Conservation (phyloP, 768 basidiomycete genomes). For the Macrocybe gigantea region DNA sequence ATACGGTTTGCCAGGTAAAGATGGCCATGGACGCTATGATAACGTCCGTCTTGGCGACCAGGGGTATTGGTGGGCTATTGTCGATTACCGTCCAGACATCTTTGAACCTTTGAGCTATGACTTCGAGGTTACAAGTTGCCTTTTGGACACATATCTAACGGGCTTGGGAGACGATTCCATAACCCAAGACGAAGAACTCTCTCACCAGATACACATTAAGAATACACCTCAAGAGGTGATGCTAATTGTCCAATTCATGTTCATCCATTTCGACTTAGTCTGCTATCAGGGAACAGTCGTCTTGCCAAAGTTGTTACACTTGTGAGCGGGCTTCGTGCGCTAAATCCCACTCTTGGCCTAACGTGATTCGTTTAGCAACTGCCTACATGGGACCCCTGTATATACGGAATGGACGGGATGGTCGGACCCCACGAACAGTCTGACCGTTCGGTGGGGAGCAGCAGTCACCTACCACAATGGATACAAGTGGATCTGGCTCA, state of each 20-base stretch:
- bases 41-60: constrained; percentile 47
- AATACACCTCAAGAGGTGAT: constrained; percentile 33
- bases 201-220: constrained; percentile 24
- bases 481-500: constrained; percentile 48
- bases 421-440: constrained; percentile 31
- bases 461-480: constrained; percentile 40
- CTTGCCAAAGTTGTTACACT: constrained; percentile 43
- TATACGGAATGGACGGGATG: constrained; percentile 43
- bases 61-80: constrained; percentile 50
- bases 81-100: constrained; percentile 33
- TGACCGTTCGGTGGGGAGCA: constrained; percentile 36
- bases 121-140: constrained; percentile 44
- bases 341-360: not conserved
- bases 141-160: constrained; percentile 39
- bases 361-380: constrained; percentile 23
- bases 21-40: constrained; percentile 28
- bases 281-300: constrained; percentile 25
- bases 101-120: constrained; percentile 38
- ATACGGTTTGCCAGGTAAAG: constrained; percentile 33
- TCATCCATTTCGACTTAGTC: not conserved
- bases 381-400: constrained; percentile 31
- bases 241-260: not conserved
- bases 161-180: constrained; percentile 35
- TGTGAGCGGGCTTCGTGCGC: constrained; percentile 27
- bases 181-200: constrained; percentile 28